A percentile compares a stretch with the other conserved stretches of the same genome.
Evolutionary conservation across 768 basidiomycete genomes (phyloP).

Genomic region (Amylocystis lapponica): DNA sequence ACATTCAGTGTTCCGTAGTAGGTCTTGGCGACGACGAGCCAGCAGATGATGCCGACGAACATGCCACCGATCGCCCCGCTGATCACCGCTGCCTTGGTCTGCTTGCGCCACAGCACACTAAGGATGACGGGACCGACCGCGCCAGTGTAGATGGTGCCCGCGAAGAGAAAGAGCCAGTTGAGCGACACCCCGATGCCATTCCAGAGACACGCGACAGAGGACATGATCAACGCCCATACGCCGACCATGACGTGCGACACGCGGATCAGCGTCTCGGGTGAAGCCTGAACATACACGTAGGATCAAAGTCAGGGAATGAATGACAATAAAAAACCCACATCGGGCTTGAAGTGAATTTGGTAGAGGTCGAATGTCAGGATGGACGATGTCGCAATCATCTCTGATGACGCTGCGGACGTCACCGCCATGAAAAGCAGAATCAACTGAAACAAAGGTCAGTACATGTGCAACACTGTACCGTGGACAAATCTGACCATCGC

Average conservation of each 20-base stretch:
- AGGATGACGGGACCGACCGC: constrained; percentile 3
- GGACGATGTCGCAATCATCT: constrained; percentile 23
- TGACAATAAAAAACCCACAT: background rate
- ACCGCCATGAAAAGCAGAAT: constrained; percentile 26
- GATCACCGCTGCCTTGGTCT: constrained; percentile 1
- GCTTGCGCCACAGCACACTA: constrained; percentile 3
- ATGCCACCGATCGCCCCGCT: constrained; percentile 2
- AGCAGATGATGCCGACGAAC: constrained; percentile 3
- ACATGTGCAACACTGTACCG: background rate
- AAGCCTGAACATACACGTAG: constrained; percentile 7
- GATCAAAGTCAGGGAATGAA: background rate
- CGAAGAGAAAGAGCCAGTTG: constrained; percentile 6
- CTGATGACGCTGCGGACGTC: constrained; percentile 21
- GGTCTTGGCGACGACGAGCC: constrained; percentile 5
- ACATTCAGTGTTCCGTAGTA: constrained; percentile 2
- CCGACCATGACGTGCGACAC: constrained; percentile 23
- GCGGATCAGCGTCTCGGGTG: constrained; percentile 16
- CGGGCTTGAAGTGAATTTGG: constrained; percentile 4
- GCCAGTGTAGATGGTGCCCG: constrained; percentile 2
- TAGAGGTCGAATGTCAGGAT: constrained; percentile 14
- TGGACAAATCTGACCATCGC: constrained; percentile 8
- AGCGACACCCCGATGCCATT: constrained; percentile 19
- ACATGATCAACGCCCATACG: constrained; percentile 20
- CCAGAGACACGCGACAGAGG: constrained; percentile 21
- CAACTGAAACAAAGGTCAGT: background rate